Evolutionary conservation across 176 grass and related monocot genomes (phyloP).

Genomic region (Oryza glumipatula): DNA sequence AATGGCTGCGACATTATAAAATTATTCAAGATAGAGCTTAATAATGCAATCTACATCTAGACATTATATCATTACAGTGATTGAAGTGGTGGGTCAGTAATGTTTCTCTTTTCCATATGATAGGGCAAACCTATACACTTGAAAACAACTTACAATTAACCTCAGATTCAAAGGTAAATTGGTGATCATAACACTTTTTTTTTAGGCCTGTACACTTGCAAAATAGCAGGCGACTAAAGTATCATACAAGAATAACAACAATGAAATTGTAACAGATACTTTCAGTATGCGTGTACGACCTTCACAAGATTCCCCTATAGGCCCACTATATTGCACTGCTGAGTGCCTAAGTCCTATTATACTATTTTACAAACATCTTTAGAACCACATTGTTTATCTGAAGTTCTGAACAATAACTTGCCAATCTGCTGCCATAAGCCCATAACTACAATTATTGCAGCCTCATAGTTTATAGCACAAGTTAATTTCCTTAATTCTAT

Average conservation of each 20-base stretch:
- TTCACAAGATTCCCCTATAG: background rate
- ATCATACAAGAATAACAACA: background rate
- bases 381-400: background rate
- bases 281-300: background rate
- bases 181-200: background rate
- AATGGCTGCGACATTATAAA: background rate
- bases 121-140: background rate
- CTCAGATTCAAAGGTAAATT: background rate
- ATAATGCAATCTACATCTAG: background rate
- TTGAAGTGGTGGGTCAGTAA: background rate
- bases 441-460: background rate
- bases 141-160: background rate
- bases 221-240: background rate
- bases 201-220: background rate
- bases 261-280: background rate
- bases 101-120: background rate
- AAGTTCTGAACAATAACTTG: background rate
- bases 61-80: background rate
- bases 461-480: background rate
- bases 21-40: background rate
- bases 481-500: conserved; percentile 11
- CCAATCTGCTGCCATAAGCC: background rate
- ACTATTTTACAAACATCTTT: background rate
- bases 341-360: background rate
- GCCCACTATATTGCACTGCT: background rate